A percentile compares a stretch with the other conserved stretches of the same genome.
Conservation (phyloP, 2,329 filamentous ascomycete genomes). For the Arthrobotrys iridis region DNA sequence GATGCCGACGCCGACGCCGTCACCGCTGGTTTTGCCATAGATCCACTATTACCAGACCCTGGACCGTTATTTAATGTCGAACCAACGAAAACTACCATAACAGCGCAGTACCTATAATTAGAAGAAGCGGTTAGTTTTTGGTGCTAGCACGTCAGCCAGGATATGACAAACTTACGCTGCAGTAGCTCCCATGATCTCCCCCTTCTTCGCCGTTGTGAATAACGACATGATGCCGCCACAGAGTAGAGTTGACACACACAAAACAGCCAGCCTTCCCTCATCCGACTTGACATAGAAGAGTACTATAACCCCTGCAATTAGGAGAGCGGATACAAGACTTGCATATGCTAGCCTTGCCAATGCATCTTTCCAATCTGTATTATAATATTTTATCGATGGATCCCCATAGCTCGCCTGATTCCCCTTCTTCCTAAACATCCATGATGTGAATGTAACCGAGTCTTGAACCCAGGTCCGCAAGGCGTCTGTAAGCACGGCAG, state of each 20-base stretch:
- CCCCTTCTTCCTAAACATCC: slow-evolving; percentile 39
- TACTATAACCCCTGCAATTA: slow-evolving; percentile 38
- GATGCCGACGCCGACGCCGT: too few species aligned
- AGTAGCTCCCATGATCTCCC: slow-evolving; percentile 51
- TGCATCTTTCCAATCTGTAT: slow-evolving; percentile 36
- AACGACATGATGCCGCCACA: slow-evolving; percentile 40
- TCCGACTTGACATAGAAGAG: slow-evolving; percentile 25
- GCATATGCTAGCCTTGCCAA: slow-evolving; percentile 28
- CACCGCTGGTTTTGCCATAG: neutral
- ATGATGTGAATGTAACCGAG: slow-evolving; percentile 9
- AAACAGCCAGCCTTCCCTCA: slow-evolving; percentile 11
- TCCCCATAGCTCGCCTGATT: slow-evolving; percentile 39
- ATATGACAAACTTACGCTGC: slow-evolving; percentile 41
- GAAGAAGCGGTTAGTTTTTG: neutral
- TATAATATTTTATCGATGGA: slow-evolving; percentile 38
- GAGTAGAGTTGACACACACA: slow-evolving; percentile 44
- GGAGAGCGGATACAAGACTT: slow-evolving; percentile 12
- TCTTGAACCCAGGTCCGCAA: slow-evolving; percentile 29
- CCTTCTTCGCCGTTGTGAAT: slow-evolving; percentile 50
- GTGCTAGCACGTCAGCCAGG: neutral
- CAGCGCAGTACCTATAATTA: slow-evolving; percentile 41
- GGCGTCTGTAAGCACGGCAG: slow-evolving; percentile 37
- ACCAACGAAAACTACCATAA: slow-evolving; percentile 50
- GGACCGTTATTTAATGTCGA: slow-evolving; percentile 28
- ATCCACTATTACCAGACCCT: neutral